Conservation (phyloP, 805 yeast genomes). For the Barnettozyma wickerhamii region DNA sequence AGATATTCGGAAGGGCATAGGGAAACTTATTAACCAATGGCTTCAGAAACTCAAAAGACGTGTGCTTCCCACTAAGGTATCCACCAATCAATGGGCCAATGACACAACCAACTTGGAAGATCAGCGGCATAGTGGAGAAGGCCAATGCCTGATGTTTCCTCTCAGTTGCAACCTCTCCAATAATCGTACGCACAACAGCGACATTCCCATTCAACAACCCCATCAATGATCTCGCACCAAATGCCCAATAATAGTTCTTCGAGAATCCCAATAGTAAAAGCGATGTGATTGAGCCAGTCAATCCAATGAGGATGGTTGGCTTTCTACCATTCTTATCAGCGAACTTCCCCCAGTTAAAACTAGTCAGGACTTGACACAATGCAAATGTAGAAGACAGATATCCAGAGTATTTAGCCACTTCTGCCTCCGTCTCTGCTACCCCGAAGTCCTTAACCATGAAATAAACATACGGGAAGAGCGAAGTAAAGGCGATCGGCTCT, state of each 20-base stretch:
- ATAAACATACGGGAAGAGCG: conserved; percentile 59
- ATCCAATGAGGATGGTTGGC: conserved; percentile 45
- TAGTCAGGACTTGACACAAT: conserved; percentile 51
- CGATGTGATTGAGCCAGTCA: conserved; percentile 47
- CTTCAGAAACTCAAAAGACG: conserved; percentile 23
- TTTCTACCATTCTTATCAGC: conserved; percentile 57
- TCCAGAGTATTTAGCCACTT: conserved; percentile 57
- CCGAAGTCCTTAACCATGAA: conserved; percentile 59
- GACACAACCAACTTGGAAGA: conserved; percentile 58
- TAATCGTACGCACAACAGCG: conserved; percentile 56
- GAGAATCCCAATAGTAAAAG: conserved; percentile 51
- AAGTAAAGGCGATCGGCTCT: conserved; percentile 62
- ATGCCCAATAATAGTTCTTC: conserved; percentile 45
- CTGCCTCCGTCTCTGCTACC: conserved; percentile 44
- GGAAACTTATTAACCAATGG: conserved; percentile 37
- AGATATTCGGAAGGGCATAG: conserved; percentile 50
- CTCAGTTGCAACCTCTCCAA: conserved; percentile 57
- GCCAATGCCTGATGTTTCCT: conserved; percentile 59
- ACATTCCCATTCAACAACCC: conserved; percentile 63
- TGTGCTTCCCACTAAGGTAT: conserved; percentile 36
- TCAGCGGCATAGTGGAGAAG: conserved; percentile 54
- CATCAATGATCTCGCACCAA: conserved; percentile 47
- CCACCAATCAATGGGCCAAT: conserved; percentile 61
- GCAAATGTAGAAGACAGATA: conserved; percentile 61
- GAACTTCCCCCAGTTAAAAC: conserved; percentile 56